Evolutionary conservation across 2,329 filamentous ascomycete species (phyloP).

Genomic region (Microdochium bolleyi): DNA sequence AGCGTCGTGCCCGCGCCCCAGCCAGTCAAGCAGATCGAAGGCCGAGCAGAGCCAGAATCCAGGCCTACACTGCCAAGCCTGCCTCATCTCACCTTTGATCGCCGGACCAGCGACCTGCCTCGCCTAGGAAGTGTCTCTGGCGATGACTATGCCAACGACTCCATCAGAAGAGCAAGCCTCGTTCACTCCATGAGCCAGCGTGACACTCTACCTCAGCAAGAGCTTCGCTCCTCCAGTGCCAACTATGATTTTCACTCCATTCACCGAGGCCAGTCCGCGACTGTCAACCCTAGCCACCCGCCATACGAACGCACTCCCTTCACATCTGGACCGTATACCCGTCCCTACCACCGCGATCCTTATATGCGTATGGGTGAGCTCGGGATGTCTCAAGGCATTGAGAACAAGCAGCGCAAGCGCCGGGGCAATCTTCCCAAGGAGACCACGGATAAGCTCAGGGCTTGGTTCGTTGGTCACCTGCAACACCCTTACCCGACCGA

Average conservation of each 20-base stretch:
- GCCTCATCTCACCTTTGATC: constrained; percentile 29
- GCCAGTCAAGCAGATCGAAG: constrained; percentile 21
- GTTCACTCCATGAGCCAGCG: constrained; percentile 12
- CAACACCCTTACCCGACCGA: constrained; percentile 81
- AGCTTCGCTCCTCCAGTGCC: not conserved
- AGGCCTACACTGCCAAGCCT: constrained; percentile 32
- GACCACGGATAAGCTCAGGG: constrained; percentile 71
- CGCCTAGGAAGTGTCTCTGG: constrained; percentile 21
- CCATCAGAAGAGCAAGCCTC: constrained; percentile 14
- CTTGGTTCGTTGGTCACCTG: constrained; percentile 73
- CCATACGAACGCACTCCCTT: constrained; percentile 35
- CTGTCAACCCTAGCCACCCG: constrained; percentile 13
- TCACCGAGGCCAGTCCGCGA: constrained; percentile 35
- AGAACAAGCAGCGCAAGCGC: constrained; percentile 51
- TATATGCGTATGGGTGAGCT: constrained; percentile 33
- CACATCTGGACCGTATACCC: constrained; percentile 29
- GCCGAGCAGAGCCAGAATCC: constrained; percentile 23
- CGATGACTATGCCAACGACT: constrained; percentile 25
- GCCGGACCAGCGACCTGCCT: constrained; percentile 20
- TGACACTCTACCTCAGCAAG: constrained; percentile 2
- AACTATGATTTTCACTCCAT: constrained; percentile 34
- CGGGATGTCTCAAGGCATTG: constrained; percentile 27
- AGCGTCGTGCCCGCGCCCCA: constrained; percentile 19
- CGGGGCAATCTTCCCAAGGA: constrained; percentile 87
- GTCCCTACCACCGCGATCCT: constrained; percentile 27